A percentile compares a stretch with the other conserved stretches of the same genome.
phyloP scores from a whole-genome alignment of 805 yeast genomes.

The Danielia oregonensis region DNA sequence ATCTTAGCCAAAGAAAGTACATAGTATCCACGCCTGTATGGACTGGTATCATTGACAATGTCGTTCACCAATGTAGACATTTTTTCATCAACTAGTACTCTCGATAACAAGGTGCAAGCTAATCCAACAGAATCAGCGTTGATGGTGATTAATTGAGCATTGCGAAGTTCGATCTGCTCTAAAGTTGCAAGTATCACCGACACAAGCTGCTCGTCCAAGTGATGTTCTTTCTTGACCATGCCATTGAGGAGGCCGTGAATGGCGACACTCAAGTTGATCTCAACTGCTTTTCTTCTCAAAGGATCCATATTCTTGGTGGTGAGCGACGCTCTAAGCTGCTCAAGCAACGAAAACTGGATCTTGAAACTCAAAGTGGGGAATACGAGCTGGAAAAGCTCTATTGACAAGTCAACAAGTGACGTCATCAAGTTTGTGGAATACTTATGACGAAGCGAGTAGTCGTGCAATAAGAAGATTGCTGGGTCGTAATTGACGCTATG shows the following conservation, averaged over 20 bases:
- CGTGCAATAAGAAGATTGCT: constrained; percentile 19
- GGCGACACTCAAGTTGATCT: constrained; percentile 61
- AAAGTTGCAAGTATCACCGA: constrained; percentile 49
- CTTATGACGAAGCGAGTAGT: constrained; percentile 22
- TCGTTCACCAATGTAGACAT: constrained; percentile 44
- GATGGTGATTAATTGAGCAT: constrained; percentile 39
- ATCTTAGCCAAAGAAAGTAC: constrained; percentile 29
- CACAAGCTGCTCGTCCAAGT: constrained; percentile 34
- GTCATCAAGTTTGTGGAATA: constrained; percentile 28
- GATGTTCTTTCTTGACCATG: constrained; percentile 15
- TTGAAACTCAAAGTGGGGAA: constrained; percentile 71
- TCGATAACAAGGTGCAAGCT: constrained; percentile 24
- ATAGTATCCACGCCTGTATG: constrained; percentile 50
- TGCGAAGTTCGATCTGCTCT: constrained; percentile 36
- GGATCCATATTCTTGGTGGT: constrained; percentile 35
- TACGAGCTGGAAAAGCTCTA: constrained; percentile 67
- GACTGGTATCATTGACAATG: constrained; percentile 63
- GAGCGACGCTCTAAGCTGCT: constrained; percentile 59
- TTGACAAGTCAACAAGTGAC: constrained; percentile 66
- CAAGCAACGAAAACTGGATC: constrained; percentile 85
- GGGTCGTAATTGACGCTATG: constrained; percentile 36
- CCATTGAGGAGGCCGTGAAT: constrained; percentile 47
- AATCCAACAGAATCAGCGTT: constrained; percentile 61
- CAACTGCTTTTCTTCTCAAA: constrained; percentile 43
- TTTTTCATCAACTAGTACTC: constrained; percentile 21